Evolutionary conservation across 176 grass and related monocot species (phyloP).

Genomic region (Avena sativa): DNA sequence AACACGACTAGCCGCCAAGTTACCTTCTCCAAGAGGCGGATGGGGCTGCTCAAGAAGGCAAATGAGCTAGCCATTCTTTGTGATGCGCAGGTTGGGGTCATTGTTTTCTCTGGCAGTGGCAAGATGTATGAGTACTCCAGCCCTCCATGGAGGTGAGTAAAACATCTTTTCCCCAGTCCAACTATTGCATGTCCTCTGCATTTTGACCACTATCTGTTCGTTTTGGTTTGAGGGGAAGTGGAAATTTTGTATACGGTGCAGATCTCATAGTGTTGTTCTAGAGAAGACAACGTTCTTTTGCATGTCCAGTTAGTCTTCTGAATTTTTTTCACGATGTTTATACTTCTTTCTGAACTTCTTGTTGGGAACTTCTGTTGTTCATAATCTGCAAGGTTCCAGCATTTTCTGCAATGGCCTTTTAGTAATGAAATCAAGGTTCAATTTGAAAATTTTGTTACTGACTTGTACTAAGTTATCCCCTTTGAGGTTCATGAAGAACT

Average conservation of each 20-base stretch:
- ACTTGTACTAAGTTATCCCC: not conserved
- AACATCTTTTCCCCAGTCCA: conserved; percentile 9
- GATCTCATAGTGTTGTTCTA: not conserved
- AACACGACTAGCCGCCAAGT: conserved; percentile 75
- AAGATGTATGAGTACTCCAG: conserved; percentile 89
- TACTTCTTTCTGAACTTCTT: not conserved
- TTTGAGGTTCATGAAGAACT: not conserved
- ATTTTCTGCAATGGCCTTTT: conserved; percentile 24
- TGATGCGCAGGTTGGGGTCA: conserved; percentile 74
- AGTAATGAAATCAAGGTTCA: not conserved
- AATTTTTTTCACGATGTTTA: not conserved
- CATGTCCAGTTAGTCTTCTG: not conserved
- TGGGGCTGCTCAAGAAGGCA: conserved; percentile 81
- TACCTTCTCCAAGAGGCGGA: conserved; percentile 87
- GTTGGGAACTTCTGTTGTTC: not conserved
- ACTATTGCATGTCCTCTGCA: conserved; percentile 18
- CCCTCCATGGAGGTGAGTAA: conserved; percentile 62
- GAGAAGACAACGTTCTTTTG: not conserved
- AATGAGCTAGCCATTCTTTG: conserved; percentile 76
- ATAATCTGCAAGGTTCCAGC: not conserved
- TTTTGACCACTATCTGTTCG: not conserved
- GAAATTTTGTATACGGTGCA: not conserved
- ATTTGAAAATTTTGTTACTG: not conserved
- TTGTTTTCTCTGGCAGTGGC: conserved; percentile 70
- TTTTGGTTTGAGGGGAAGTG: conserved; percentile 2